These are phyloP conservation scores for Fraxinus anomala DNA, from an alignment of 257 asterid genomes.

Conservation along the genomic window DNA sequence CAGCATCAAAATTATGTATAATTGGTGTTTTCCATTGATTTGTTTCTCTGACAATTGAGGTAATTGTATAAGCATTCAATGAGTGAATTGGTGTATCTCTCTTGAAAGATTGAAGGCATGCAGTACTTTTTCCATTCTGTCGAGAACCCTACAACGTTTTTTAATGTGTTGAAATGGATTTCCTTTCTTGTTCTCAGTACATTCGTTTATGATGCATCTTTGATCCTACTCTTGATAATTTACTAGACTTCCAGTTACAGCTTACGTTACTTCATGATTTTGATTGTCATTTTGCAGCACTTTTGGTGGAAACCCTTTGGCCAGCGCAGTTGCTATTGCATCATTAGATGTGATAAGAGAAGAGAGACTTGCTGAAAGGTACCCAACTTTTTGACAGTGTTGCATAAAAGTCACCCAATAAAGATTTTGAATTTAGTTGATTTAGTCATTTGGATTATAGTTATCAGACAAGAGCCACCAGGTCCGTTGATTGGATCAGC, in stretches of 20 bases:
- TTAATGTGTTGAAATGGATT: neutral
- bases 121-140: neutral
- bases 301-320: constrained; percentile 94
- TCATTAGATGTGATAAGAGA: constrained; percentile 77
- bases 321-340: constrained; percentile 94
- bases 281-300: constrained; percentile 55
- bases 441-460: neutral
- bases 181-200: neutral
- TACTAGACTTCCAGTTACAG: neutral
- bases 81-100: neutral
- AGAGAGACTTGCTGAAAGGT: constrained; percentile 89
- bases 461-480: no score
- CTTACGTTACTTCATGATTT: constrained; percentile 13
- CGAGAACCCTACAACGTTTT: neutral
- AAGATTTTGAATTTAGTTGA: neutral
- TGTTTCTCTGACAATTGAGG: neutral
- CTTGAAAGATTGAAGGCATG: neutral
- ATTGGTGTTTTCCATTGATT: neutral
- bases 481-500: no score
- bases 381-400: constrained; percentile 14
- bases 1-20: neutral
- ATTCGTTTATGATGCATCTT: neutral
- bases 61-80: neutral
- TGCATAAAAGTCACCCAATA: neutral
- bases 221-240: constrained; percentile 5